Evolutionary conservation across 306 rosid genomes (phyloP).

Genomic region (Prosopis cineraria): DNA sequence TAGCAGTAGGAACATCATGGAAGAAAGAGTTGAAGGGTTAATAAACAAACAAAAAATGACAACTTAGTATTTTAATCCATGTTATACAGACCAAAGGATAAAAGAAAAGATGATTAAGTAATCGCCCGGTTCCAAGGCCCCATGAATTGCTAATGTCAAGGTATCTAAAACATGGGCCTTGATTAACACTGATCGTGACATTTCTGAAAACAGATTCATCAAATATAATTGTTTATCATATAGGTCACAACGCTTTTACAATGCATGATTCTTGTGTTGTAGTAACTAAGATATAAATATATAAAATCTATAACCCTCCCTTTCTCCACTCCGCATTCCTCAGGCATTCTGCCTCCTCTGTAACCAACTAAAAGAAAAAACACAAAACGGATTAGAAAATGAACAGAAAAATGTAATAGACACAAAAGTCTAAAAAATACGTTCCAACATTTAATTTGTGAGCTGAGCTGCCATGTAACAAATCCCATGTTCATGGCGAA

Average conservation of each 20-base stretch:
- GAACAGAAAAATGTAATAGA: not conserved
- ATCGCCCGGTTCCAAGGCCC: too few species aligned
- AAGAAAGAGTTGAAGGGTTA: too few species aligned
- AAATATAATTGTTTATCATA: not conserved
- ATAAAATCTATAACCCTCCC: too few species aligned
- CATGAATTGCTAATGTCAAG: not conserved
- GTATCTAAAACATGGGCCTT: not conserved
- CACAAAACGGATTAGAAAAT: not conserved
- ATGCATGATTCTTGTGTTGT: slow-evolving; percentile 17
- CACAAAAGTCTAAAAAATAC: not conserved
- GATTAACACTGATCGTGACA: not conserved
- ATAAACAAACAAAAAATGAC: too few species aligned
- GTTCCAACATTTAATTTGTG: not conserved
- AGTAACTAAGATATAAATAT: not conserved
- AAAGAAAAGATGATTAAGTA: too few species aligned
- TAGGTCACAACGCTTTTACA: not conserved
- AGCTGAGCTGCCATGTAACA: not conserved
- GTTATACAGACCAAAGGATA: too few species aligned
- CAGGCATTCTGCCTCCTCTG: too few species aligned
- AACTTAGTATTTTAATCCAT: too few species aligned
- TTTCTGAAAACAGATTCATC: not conserved
- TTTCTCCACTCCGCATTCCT: too few species aligned
- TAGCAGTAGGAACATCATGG: too few species aligned
- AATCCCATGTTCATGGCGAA: slow-evolving; percentile 8
- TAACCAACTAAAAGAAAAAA: not conserved